These are phyloP conservation scores for Termitomyces bulborhizus DNA, from an alignment of 768 basidiomycete species.

Conservation along the genomic window DNA sequence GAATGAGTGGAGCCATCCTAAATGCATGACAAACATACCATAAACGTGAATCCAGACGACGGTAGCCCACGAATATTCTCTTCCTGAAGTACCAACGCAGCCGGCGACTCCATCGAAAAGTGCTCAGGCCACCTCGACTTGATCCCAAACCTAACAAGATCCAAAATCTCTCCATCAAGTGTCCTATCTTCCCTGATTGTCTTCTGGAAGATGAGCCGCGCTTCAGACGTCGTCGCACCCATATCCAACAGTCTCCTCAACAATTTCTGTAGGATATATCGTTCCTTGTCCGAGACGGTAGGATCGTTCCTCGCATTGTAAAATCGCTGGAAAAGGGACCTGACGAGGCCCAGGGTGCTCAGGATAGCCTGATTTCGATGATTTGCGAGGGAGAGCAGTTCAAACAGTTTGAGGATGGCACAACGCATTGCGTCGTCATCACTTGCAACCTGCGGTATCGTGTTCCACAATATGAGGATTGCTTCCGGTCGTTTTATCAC, in stretches of 20 bases:
- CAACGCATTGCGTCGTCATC: constrained; percentile 41
- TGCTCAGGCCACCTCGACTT: constrained; percentile 77
- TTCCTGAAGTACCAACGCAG: constrained; percentile 44
- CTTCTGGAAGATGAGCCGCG: constrained; percentile 56
- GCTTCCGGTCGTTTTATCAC: constrained; percentile 55
- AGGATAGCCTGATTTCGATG: constrained; percentile 71
- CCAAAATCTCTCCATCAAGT: constrained; percentile 60
- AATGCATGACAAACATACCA: constrained; percentile 35
- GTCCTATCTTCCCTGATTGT: constrained; percentile 42
- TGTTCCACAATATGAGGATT: constrained; percentile 52
- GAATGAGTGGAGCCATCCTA: neutral
- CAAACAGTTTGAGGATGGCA: constrained; percentile 54
- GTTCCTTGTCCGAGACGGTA: constrained; percentile 39
- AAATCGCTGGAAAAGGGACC: constrained; percentile 46
- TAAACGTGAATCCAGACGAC: constrained; percentile 61
- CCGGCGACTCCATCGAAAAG: constrained; percentile 57
- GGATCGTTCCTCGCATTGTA: constrained; percentile 19
- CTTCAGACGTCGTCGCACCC: constrained; percentile 61
- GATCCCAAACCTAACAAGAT: constrained; percentile 64
- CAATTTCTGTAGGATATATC: constrained; percentile 53
- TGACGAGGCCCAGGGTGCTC: constrained; percentile 50
- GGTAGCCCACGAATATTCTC: constrained; percentile 50
- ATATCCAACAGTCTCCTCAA: constrained; percentile 68
- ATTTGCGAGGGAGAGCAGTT: constrained; percentile 49
- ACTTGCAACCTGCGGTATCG: constrained; percentile 29